These are phyloP conservation scores for Claviceps sp. DNA, from an alignment of 2,329 filamentous ascomycete species.

Conservation along the genomic window DNA sequence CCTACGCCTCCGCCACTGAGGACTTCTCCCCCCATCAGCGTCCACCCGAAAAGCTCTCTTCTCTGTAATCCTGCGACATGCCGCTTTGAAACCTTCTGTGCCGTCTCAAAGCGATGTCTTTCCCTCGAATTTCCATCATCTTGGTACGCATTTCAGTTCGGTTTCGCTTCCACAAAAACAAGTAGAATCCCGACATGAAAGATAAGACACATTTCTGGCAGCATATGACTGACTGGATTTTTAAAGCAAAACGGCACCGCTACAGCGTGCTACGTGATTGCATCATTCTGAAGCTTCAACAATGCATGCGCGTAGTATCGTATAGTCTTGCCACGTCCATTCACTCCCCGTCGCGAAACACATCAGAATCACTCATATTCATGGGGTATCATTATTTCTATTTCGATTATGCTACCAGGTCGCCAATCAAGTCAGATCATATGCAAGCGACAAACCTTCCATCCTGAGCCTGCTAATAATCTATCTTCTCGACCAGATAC, in stretches of 20 bases:
- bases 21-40: no score
- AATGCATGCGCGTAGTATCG: background rate
- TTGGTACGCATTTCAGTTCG: background rate
- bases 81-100: background rate
- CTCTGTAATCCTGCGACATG: background rate
- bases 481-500: background rate
- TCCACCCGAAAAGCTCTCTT: background rate
- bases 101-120: background rate
- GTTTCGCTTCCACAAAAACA: background rate
- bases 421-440: background rate
- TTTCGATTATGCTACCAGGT: background rate
- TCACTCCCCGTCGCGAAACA: background rate
- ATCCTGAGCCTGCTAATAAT: background rate
- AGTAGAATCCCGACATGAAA: no score
- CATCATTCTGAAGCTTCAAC: background rate
- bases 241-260: background rate
- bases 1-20: no score
- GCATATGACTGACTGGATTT: background rate
- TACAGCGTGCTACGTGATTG: background rate
- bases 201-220: no score
- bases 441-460: background rate
- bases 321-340: background rate
- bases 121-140: background rate
- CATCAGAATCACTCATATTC: background rate
- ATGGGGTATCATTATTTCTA: slow-evolving; percentile 4